Evolutionary conservation across 768 basidiomycete species (phyloP), one percentile per base, ranked within the genome.

Genomic region (Tricholoma sp.): DNA sequence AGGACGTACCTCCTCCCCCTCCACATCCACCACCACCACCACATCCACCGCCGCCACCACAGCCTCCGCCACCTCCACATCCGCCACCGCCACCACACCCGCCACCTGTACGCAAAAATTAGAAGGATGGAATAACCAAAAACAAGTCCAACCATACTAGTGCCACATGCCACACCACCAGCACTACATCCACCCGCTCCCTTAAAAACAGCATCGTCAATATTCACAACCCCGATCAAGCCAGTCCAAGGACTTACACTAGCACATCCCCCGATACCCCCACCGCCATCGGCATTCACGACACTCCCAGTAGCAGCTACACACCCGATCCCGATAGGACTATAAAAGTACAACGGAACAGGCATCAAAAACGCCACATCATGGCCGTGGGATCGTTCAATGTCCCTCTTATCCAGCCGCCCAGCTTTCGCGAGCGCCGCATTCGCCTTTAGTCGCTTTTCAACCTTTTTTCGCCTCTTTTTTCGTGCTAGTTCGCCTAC

Each of bases 231-330:
- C 22, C 22, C 4, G 14, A 46, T 12, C 11, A 22, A 46, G 1
- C 11, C 11, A 24, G 12, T 24, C 21, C 16, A 29, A n/a, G 3
- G 14, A 49, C 61, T 52, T 59, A 64, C 69, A 57, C 34, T 66
- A 18, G 64, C 71, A 57, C 69, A 67, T 19, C 68, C 66, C 1
- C 72, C 70, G 8, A 31, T 43, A 6, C 56, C 66, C 18, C 69
- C 68, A 54, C 61, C 65, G 39, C 64, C 57, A 1, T 46, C 37
- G 9, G 53, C 54, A 47, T 64, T 52, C 0, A 67, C 62, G 6
- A 69, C 57, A 37, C 53, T 53, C 10, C 61, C 62, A 9, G 47
- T 27, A 51, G 52, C 31, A 16, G 62, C 61, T 7, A 63, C 69
- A 55, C 68, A 72, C 14, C 64, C 61, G 21, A 57, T 50, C 5